Conservation (phyloP, 306 rosid genomes). For the Rubus idaeus region DNA sequence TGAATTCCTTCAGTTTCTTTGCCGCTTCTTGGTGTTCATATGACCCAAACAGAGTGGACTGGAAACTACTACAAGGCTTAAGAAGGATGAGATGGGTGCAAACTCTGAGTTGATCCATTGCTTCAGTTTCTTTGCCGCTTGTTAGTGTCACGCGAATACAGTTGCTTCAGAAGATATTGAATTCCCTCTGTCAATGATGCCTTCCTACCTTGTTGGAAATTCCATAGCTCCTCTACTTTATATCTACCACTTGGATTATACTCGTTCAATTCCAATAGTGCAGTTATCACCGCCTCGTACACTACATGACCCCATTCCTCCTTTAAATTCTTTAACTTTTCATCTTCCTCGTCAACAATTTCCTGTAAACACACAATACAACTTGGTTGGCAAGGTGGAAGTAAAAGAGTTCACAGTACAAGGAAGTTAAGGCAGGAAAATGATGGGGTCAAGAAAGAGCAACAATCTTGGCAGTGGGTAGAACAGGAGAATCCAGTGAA, state of each 20-base stretch:
- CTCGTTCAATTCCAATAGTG: conserved; percentile 21
- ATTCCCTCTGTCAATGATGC: conserved; percentile 23
- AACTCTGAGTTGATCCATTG: not conserved
- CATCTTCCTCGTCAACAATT: conserved; percentile 16
- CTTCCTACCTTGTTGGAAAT: not conserved
- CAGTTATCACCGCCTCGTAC: conserved; percentile 11
- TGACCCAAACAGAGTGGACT: not conserved
- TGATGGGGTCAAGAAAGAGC: not conserved
- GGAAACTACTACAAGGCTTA: not conserved
- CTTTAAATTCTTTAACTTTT: conserved; percentile 17
- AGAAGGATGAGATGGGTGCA: not conserved
- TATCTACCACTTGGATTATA: conserved; percentile 27
- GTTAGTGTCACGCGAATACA: not conserved
- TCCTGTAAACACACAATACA: not conserved
- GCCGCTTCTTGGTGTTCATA: not conserved
- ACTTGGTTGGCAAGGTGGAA: not conserved
- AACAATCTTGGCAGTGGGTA: not conserved
- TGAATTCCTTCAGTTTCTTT: not conserved
- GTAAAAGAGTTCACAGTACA: not conserved
- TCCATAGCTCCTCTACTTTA: conserved; percentile 16
- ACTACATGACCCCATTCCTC: conserved; percentile 20
- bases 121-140: conserved; percentile 9
- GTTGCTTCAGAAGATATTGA: conserved; percentile 11
- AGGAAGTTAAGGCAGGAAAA: not conserved
- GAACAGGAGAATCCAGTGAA: not conserved